Conservation (phyloP, 208 protist genomes). For the Crithidia sp. region DNA sequence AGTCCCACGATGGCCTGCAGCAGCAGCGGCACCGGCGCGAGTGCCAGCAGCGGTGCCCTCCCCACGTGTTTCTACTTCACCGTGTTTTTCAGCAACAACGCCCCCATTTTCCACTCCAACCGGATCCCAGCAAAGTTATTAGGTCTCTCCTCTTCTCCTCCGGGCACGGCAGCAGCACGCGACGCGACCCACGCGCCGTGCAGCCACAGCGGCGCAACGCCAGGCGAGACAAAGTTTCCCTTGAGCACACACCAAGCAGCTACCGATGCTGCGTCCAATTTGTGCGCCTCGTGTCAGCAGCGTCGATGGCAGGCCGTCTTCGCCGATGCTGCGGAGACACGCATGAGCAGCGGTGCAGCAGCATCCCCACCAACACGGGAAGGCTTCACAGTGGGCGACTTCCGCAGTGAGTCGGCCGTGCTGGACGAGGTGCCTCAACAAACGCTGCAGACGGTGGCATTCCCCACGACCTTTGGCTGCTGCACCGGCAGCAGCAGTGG, state of each 20-base stretch:
- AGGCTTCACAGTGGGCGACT: conserved; percentile 38
- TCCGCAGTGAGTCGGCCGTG: conserved; percentile 29
- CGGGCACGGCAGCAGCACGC: neutral
- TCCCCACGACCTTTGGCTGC: conserved; percentile 59
- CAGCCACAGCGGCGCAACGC: too few relatives aligned
- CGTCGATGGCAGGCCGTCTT: conserved; percentile 22
- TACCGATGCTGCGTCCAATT: too few relatives aligned
- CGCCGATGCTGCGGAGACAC: neutral
- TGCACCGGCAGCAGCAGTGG: conserved; percentile 12
- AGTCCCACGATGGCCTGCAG: too few relatives aligned
- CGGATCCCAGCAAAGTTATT: conserved; percentile 46
- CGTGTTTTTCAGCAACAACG: conserved; percentile 74
- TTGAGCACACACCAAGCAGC: too few relatives aligned
- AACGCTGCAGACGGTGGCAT: conserved; percentile 73
- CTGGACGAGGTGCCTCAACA: conserved; percentile 76
- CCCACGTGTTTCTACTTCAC: conserved; percentile 75
- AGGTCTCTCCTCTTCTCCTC: neutral
- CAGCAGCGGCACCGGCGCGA: neutral
- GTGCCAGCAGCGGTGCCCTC: neutral
- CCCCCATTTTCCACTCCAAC: conserved; percentile 81
- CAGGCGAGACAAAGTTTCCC: too few relatives aligned
- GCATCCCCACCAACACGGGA: neutral
- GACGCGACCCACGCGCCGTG: too few relatives aligned
- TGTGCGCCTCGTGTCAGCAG: conserved; percentile 20
- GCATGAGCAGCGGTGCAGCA: neutral